phyloP scores from a whole-genome alignment of 2,329 filamentous ascomycete genomes.

The Neoscytalidium dimidiatum region DNA sequence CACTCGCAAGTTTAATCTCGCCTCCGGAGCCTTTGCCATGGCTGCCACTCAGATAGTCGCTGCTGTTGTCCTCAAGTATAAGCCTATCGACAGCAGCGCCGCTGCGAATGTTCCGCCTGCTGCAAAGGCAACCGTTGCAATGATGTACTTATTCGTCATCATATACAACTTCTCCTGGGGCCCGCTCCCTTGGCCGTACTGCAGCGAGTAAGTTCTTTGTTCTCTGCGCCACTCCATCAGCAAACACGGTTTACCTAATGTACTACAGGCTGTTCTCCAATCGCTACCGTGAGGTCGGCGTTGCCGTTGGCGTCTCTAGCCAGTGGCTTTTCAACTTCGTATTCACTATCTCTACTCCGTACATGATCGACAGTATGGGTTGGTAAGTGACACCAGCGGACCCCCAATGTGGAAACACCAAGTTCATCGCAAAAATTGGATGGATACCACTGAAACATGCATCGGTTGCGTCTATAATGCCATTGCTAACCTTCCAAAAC shows the following conservation, averaged over 20 bases:
- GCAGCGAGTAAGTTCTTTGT: constrained; percentile 41
- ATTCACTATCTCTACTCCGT: constrained; percentile 52
- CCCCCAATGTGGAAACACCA: not conserved
- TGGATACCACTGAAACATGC: not conserved
- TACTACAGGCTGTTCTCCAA: constrained; percentile 49
- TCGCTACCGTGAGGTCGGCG: constrained; percentile 52
- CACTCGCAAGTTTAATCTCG: constrained; percentile 42
- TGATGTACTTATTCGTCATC: constrained; percentile 60
- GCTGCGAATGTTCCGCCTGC: constrained; percentile 31
- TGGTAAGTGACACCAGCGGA: constrained; percentile 35
- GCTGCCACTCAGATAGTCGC: constrained; percentile 36
- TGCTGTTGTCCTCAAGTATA: constrained; percentile 31
- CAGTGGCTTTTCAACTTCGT: constrained; percentile 57
- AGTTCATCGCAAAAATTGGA: not conserved
- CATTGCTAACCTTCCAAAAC: not conserved
- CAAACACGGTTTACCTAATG: not conserved
- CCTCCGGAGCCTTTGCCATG: constrained; percentile 35
- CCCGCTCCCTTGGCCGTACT: constrained; percentile 56
- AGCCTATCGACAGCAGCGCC: constrained; percentile 26
- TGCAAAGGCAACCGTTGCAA: constrained; percentile 53
- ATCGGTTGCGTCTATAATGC: not conserved
- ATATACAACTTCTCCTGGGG: constrained; percentile 57
- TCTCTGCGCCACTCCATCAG: not conserved
- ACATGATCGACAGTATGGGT: constrained; percentile 51
- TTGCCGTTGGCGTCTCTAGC: constrained; percentile 52